A percentile compares a stretch with the other conserved stretches of the same genome.
These are phyloP conservation scores for Chaetomium sp. DNA, from an alignment of 2,329 filamentous ascomycete species.

Conservation along the genomic window DNA sequence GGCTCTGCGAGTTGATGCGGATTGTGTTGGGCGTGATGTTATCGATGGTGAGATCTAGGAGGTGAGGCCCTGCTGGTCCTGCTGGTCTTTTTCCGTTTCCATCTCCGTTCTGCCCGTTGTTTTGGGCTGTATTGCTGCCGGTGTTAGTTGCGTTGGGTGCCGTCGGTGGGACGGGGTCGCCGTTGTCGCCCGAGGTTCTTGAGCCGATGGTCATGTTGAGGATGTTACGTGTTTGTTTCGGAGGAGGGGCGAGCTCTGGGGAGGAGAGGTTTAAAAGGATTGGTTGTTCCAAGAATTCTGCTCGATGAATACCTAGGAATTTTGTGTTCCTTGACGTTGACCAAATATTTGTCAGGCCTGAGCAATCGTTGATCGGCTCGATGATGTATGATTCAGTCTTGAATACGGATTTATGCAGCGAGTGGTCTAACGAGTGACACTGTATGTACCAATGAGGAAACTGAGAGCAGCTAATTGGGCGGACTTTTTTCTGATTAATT, in stretches of 20 bases:
- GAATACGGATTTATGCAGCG: too few species aligned
- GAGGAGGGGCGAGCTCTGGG: neutral
- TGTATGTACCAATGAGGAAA: too few species aligned
- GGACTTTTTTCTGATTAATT: too few species aligned
- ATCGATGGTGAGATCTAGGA: conserved; percentile 62
- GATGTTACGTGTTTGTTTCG: neutral
- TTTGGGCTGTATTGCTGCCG: too few species aligned
- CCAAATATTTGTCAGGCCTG: conserved; percentile 6
- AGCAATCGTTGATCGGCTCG: neutral
- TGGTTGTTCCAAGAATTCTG: neutral
- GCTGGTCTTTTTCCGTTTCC: neutral
- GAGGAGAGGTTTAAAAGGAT: neutral
- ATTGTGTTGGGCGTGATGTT: conserved; percentile 75
- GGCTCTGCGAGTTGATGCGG: conserved; percentile 65
- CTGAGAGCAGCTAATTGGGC: too few species aligned
- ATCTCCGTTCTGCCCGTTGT: too few species aligned
- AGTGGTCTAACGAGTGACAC: neutral
- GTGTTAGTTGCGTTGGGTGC: neutral
- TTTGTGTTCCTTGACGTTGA: too few species aligned
- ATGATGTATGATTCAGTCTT: neutral
- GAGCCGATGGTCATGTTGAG: neutral
- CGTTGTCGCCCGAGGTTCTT: neutral
- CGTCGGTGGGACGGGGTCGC: neutral
- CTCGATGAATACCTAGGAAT: neutral
- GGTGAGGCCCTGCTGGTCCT: conserved; percentile 6